Evolutionary conservation across 2,329 filamentous ascomycete species (phyloP).

Genomic region (Xylariaceae sp.): DNA sequence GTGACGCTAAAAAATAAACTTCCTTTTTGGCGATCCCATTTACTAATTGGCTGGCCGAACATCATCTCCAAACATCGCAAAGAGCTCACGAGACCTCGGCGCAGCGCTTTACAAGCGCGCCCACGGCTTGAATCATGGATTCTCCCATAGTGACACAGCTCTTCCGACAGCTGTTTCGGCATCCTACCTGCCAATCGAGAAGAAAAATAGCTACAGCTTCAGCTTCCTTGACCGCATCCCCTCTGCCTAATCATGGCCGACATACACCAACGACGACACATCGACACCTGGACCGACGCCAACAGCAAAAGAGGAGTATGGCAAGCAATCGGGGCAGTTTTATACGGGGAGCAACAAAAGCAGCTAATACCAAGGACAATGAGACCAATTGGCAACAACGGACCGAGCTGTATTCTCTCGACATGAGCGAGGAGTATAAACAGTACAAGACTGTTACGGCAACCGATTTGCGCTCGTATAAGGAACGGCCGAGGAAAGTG

Average conservation of each 20-base stretch:
- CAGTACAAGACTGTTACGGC: constrained; percentile 81
- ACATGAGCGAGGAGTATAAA: constrained; percentile 76
- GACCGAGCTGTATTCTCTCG: constrained; percentile 66
- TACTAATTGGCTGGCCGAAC: no score
- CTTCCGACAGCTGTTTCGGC: constrained; percentile 80
- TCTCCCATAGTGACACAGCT: constrained; percentile 72
- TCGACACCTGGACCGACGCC: constrained; percentile 30
- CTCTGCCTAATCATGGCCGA: constrained; percentile 38
- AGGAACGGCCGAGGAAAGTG: constrained; percentile 75
- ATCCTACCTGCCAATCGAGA: constrained; percentile 60
- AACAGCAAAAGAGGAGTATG: constrained; percentile 31
- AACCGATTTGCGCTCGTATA: constrained; percentile 67
- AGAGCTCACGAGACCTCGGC: constrained; percentile 17
- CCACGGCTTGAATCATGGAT: constrained; percentile 60
- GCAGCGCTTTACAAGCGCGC: constrained; percentile 14
- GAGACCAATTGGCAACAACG: constrained; percentile 86
- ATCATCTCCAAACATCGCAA: constrained; percentile 4
- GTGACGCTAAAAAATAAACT: no score
- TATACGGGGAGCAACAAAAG: constrained; percentile 28
- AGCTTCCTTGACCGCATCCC: constrained; percentile 34
- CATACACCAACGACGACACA: constrained; percentile 36
- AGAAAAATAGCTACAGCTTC: no score
- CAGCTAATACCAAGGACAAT: no score
- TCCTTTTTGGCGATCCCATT: no score
- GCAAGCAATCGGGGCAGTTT: constrained; percentile 21